phyloP scores from a whole-genome alignment of 805 yeast species.

The Kuraishia floccosa region DNA sequence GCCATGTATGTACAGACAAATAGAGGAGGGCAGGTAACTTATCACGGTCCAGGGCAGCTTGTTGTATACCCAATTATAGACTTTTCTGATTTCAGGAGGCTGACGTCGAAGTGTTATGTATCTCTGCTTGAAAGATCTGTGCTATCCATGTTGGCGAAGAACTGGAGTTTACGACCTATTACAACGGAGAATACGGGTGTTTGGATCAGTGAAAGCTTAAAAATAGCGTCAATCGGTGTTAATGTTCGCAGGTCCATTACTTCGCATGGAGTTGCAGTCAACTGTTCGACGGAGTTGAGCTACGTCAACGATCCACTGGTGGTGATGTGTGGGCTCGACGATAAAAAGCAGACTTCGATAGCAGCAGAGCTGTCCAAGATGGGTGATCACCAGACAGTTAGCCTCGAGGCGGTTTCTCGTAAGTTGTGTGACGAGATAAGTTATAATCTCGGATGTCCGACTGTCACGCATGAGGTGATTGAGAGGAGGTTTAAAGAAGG shows the following conservation, averaged over 20 bases:
- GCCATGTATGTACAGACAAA: constrained; percentile 66
- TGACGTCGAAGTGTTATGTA: constrained; percentile 42
- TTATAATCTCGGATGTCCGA: no score
- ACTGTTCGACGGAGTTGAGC: constrained; percentile 61
- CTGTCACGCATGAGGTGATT: no score
- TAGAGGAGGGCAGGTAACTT: constrained; percentile 94
- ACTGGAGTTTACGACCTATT: constrained; percentile 27
- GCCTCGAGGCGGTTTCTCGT: no score
- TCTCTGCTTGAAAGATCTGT: constrained; percentile 31
- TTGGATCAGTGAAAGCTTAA: constrained; percentile 49
- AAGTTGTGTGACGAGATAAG: no score
- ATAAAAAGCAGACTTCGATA: constrained; percentile 47
- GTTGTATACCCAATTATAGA: constrained; percentile 78
- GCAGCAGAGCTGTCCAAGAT: no score
- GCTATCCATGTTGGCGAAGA: constrained; percentile 6
- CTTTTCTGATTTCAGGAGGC: constrained; percentile 41
- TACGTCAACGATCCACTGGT: constrained; percentile 51
- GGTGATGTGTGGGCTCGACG: constrained; percentile 79
- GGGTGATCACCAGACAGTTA: no score
- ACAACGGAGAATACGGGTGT: constrained; percentile 77
- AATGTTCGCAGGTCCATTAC: constrained; percentile 78
- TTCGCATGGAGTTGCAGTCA: constrained; percentile 82
- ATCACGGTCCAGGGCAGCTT: constrained; percentile 93
- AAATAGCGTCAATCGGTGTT: constrained; percentile 85
- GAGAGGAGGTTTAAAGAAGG: no score